Evolutionary conservation across 768 basidiomycete species (phyloP).

Genomic region (Termitomyces sp.): DNA sequence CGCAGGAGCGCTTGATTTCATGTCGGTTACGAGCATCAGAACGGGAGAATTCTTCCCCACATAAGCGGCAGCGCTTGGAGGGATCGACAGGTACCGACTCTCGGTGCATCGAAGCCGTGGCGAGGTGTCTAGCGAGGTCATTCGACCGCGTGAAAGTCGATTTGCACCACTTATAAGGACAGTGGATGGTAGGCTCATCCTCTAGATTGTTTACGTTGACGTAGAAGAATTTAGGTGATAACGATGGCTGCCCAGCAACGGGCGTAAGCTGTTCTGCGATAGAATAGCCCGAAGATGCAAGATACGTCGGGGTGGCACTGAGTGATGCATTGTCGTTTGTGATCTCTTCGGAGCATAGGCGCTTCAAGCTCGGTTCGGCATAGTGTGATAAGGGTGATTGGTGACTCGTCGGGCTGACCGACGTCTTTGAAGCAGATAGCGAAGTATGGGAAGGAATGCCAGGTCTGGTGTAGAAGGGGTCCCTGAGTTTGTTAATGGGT

Average conservation of each 20-base stretch:
- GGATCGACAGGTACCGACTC: constrained; percentile 5
- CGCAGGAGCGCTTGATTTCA: constrained; percentile 18
- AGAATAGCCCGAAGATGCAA: not conserved
- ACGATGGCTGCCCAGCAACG: not conserved
- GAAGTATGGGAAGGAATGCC: not conserved
- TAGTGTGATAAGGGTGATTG: not conserved
- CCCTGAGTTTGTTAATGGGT: not conserved
- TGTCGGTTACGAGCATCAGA: constrained; percentile 24
- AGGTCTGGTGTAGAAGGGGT: not conserved
- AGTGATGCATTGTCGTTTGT: not conserved
- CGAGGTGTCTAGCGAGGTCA: constrained; percentile 19
- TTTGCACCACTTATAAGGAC: constrained; percentile 18
- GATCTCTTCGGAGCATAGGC: not conserved
- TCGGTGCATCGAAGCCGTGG: constrained; percentile 19
- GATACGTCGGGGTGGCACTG: not conserved
- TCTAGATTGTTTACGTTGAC: not conserved
- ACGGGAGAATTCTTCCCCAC: constrained; percentile 20
- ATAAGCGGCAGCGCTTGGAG: constrained; percentile 14
- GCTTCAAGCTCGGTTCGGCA: not conserved
- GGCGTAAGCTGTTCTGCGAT: not conserved
- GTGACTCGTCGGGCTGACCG: not conserved
- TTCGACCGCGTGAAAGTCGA: constrained; percentile 20
- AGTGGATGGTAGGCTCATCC: constrained; percentile 5
- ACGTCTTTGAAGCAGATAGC: not conserved
- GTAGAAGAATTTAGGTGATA: not conserved